Evolutionary conservation across 1,284 basidiomycete species (phyloP).

Genomic region (Hortiboletus rubellus): DNA sequence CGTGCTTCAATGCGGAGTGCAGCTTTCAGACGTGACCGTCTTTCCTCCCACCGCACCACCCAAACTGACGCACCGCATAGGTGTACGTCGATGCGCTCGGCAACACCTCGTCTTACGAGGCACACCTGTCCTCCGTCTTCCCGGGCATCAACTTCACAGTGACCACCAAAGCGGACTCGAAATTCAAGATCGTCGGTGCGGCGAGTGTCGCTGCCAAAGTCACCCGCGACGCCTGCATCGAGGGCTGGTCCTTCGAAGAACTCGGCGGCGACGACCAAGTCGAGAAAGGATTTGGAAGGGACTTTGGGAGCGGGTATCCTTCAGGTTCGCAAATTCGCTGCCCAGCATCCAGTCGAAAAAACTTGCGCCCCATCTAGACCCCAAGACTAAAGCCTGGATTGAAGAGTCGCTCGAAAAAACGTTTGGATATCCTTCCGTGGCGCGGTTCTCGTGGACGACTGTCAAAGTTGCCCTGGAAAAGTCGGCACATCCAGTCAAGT

Average conservation of each 20-base stretch:
- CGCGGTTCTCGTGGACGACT: constrained; percentile 95
- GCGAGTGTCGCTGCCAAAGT: constrained; percentile 97
- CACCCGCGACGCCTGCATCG: constrained; percentile 89
- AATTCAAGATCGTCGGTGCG: constrained; percentile 96
- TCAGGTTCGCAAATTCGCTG: constrained; percentile 52
- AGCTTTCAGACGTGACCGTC: constrained; percentile 70
- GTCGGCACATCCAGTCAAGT: constrained; percentile 73
- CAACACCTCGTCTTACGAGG: constrained; percentile 82
- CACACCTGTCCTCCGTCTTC: constrained; percentile 76
- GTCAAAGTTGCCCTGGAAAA: constrained; percentile 88
- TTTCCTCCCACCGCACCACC: background rate
- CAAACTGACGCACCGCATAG: constrained; percentile 39
- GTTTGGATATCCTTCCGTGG: constrained; percentile 91
- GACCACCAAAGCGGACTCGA: constrained; percentile 89
- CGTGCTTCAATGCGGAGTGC: constrained; percentile 77
- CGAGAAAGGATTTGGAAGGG: constrained; percentile 50
- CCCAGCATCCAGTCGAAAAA: background rate
- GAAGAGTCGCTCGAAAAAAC: constrained; percentile 78
- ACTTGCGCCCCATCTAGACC: constrained; percentile 55
- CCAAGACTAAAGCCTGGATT: constrained; percentile 90
- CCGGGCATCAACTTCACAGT: constrained; percentile 88
- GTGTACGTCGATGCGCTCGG: constrained; percentile 97
- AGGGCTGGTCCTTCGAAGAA: constrained; percentile 82
- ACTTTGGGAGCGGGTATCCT: constrained; percentile 84
- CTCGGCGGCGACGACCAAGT: constrained; percentile 24